These are phyloP conservation scores for Zygosaccharomyces rouxii DNA, from an alignment of 805 yeast genomes.

Conservation along the genomic window DNA sequence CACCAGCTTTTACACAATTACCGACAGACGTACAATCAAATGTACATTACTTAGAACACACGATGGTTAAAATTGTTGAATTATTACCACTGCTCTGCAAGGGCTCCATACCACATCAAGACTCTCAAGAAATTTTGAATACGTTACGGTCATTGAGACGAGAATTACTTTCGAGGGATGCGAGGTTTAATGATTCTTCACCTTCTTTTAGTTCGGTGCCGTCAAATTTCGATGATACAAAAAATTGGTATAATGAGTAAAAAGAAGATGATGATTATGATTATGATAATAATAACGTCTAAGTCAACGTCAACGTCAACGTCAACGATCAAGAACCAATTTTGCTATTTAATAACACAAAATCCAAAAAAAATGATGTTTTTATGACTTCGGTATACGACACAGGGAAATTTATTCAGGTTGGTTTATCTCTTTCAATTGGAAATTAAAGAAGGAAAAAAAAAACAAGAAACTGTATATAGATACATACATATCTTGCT, in stretches of 20 bases:
- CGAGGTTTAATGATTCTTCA: not conserved
- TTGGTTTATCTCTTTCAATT: not conserved
- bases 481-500: not conserved
- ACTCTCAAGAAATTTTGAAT: not conserved
- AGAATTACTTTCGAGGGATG: not conserved
- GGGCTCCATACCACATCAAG: not conserved
- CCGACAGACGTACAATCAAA: not conserved
- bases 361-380: not conserved
- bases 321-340: too few relatives aligned
- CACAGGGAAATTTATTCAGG: not conserved
- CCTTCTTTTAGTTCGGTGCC: not conserved
- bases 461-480: not conserved
- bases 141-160: constrained; percentile 1
- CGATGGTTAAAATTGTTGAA: constrained; percentile 1
- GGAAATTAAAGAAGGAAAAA: not conserved
- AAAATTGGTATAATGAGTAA: not conserved
- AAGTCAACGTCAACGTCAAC: too few relatives aligned
- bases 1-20: not conserved
- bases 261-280: not conserved
- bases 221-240: not conserved
- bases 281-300: not conserved
- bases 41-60: not conserved
- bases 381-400: not conserved
- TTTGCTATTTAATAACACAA: too few relatives aligned
- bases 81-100: constrained; percentile 1